Conservation (phyloP, 352 stramenopile genomes). For the Globisporangium polare region DNA sequence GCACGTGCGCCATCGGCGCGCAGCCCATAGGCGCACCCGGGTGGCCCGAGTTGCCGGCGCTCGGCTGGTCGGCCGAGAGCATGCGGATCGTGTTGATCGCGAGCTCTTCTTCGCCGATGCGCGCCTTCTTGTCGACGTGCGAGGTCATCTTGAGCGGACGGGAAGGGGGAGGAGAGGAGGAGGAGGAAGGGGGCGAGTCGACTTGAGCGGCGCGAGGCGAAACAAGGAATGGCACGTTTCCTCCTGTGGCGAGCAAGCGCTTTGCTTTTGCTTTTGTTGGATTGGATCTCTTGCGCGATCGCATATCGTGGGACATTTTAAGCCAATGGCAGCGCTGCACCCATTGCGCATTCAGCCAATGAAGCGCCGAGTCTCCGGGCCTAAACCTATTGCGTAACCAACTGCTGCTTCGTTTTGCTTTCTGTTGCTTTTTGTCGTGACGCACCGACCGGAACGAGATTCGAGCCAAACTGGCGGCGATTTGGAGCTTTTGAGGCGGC, state of each 20-base stretch:
- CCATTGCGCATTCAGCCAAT: conserved; percentile 8
- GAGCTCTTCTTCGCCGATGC: conserved; percentile 78
- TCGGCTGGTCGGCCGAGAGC: conserved; percentile 96
- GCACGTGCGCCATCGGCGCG: conserved; percentile 96
- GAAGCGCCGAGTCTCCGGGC: not conserved
- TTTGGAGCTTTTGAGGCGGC: not conserved
- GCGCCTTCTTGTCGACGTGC: conserved; percentile 80
- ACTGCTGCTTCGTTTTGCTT: conserved; percentile 6
- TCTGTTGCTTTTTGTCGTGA: not conserved
- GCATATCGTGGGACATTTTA: conserved; percentile 4
- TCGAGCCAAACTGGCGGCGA: not conserved
- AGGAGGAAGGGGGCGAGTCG: conserved; percentile 1
- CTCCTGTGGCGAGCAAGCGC: not conserved
- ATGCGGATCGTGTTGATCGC: conserved; percentile 99
- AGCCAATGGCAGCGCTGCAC: not conserved
- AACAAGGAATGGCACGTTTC: conserved; percentile 35
- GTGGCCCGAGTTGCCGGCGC: conserved; percentile 97
- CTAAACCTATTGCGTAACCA: not conserved
- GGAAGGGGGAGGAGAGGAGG: conserved; percentile 2
- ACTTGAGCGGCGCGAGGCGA: conserved; percentile 34
- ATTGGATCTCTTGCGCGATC: conserved; percentile 4
- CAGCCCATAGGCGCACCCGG: conserved; percentile 98
- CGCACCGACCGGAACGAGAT: not conserved
- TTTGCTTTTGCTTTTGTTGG: conserved; percentile 1
- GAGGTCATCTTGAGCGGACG: conserved; percentile 44